These are phyloP conservation scores for Moesziomyces parantarcticus DNA, from an alignment of 1,284 basidiomycete genomes.

Conservation along the genomic window DNA sequence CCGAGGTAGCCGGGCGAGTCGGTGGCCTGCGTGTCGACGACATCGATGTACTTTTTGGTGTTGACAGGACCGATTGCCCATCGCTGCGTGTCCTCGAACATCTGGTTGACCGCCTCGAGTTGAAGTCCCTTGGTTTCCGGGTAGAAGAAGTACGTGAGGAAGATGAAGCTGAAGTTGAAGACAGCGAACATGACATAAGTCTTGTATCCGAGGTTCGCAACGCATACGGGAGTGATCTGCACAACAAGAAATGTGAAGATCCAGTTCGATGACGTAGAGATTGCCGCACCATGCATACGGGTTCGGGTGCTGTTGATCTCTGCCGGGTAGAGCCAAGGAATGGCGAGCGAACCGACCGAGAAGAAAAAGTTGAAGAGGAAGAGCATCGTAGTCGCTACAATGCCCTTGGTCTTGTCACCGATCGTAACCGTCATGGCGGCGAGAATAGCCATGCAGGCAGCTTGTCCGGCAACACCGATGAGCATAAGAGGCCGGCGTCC, in stretches of 20 bases:
- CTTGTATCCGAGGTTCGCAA: slow-evolving; percentile 73
- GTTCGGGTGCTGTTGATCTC: slow-evolving; percentile 66
- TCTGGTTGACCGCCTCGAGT: slow-evolving; percentile 7
- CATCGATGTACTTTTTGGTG: too few relatives aligned
- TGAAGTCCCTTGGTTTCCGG: slow-evolving; percentile 62
- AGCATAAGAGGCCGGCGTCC: slow-evolving; percentile 78
- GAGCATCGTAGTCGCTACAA: slow-evolving; percentile 73
- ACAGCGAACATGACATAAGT: slow-evolving; percentile 66
- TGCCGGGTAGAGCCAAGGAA: slow-evolving; percentile 72
- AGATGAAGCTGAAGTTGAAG: slow-evolving; percentile 63
- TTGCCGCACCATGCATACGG: slow-evolving; percentile 63
- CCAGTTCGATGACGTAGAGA: slow-evolving; percentile 63
- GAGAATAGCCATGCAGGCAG: slow-evolving; percentile 74
- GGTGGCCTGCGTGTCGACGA: too few relatives aligned
- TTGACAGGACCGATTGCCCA: too few relatives aligned
- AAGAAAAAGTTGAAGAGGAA: slow-evolving; percentile 79
- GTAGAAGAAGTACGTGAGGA: slow-evolving; percentile 65
- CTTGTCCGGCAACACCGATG: slow-evolving; percentile 75
- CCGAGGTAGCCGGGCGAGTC: too few relatives aligned
- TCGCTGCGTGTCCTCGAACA: too few relatives aligned
- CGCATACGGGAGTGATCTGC: slow-evolving; percentile 73
- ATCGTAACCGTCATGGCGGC: slow-evolving; percentile 71
- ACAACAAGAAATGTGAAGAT: slow-evolving; percentile 68
- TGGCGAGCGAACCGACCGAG: slow-evolving; percentile 77
- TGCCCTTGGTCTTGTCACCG: background rate